These are phyloP conservation scores for Fusarium anthophilum DNA, from an alignment of 2,329 filamentous ascomycete genomes.

Conservation along the genomic window DNA sequence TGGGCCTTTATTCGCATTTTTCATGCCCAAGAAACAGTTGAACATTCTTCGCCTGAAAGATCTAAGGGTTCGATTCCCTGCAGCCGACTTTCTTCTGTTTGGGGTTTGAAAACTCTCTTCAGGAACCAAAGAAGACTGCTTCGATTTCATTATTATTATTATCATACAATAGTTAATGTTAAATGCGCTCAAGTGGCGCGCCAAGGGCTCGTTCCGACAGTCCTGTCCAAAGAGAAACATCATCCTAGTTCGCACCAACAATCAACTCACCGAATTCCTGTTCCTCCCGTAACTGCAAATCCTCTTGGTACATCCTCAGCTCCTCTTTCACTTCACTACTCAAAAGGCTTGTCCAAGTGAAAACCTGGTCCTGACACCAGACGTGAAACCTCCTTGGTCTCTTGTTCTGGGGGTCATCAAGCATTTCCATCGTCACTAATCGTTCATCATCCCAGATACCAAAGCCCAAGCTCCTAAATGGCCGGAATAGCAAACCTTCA, in stretches of 20 bases:
- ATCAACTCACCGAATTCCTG: background rate
- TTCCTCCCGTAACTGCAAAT: background rate
- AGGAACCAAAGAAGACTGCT: fast-evolving
- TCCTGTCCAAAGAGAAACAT: background rate
- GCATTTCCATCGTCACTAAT: constrained; percentile 23
- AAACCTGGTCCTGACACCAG: constrained; percentile 25
- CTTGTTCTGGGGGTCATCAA: constrained; percentile 5
- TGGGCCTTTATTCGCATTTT: background rate
- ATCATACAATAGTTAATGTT: background rate
- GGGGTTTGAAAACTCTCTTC: background rate
- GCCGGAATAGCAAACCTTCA: constrained; percentile 15
- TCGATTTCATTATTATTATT: background rate
- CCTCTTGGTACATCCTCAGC: background rate
- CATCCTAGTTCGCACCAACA: background rate
- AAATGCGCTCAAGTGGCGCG: background rate
- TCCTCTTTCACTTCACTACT: constrained; percentile 1
- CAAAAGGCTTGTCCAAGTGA: constrained; percentile 30
- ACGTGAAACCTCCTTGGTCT: constrained; percentile 1
- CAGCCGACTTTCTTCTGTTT: background rate
- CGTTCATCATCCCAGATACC: constrained; percentile 27
- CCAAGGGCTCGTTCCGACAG: background rate
- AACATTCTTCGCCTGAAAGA: no score
- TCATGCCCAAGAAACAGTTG: background rate
- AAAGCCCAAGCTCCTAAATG: constrained; percentile 17
- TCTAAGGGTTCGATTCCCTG: background rate